These are phyloP conservation scores for Penicillium sp. DNA, from an alignment of 2,329 filamentous ascomycete genomes.

Conservation along the genomic window DNA sequence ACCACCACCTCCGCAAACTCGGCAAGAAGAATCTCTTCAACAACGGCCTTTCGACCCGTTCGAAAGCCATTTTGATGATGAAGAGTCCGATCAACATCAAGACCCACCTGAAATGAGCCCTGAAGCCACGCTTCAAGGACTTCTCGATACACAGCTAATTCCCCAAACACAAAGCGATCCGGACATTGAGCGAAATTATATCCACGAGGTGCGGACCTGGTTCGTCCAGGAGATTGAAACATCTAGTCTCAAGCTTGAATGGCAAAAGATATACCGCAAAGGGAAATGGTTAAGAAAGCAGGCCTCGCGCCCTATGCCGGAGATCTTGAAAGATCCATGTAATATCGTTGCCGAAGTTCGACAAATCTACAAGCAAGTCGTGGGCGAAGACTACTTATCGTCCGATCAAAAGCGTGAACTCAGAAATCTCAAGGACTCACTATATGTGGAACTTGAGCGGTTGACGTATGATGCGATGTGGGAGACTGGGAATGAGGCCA, in stretches of 20 bases:
- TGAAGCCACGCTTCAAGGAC: neutral
- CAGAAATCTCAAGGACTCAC: neutral
- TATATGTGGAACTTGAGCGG: constrained; percentile 2
- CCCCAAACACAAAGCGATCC: neutral
- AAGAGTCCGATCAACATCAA: neutral
- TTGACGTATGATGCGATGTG: constrained; percentile 1
- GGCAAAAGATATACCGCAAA: neutral
- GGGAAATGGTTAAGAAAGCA: neutral
- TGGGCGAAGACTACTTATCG: neutral
- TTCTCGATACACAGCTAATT: neutral
- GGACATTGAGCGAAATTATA: neutral
- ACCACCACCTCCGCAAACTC: neutral
- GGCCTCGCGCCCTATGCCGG: neutral
- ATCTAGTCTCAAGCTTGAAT: neutral
- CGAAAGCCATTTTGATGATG: neutral
- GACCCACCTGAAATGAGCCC: neutral
- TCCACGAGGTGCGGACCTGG: constrained; percentile 2
- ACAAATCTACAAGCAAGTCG: constrained; percentile 4
- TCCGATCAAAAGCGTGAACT: neutral
- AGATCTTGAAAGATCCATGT: neutral
- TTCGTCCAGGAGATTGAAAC: constrained; percentile 4
- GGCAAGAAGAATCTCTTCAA: neutral
- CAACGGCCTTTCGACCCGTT: neutral
- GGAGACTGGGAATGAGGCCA: neutral
- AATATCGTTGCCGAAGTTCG: constrained; percentile 1